A percentile compares a stretch with the other conserved stretches of the same genome.
Evolutionary conservation across 2,329 filamentous ascomycete genomes (phyloP).

Genomic region (Samsoniella hepiali): DNA sequence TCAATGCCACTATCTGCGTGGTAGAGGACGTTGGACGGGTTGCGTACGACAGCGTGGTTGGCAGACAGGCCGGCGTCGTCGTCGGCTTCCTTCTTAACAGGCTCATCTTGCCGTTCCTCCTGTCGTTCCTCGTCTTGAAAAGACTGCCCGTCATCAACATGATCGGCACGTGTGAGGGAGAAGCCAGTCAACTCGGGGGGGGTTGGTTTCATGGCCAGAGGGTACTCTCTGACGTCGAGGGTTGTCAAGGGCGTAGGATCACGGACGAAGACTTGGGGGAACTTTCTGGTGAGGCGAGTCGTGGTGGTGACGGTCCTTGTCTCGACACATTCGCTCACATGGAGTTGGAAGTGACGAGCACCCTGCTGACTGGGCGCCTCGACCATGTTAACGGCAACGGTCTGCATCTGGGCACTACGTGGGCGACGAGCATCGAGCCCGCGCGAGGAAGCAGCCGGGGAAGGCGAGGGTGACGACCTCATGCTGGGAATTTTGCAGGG

Average conservation of each 20-base stretch:
- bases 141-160: background rate
- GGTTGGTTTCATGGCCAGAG: conserved; percentile 77
- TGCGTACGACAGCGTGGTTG: background rate
- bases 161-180: conserved; percentile 40
- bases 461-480: conserved; percentile 35
- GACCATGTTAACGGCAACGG: conserved; percentile 47
- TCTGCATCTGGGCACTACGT: conserved; percentile 36
- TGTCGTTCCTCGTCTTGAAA: conserved; percentile 22
- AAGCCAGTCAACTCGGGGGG: conserved; percentile 76
- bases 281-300: conserved; percentile 79
- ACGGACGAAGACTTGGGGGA: conserved; percentile 78
- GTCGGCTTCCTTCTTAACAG: conserved; percentile 21
- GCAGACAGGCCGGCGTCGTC: conserved; percentile 4
- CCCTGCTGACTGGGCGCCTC: conserved; percentile 37
- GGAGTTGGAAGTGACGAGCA: conserved; percentile 48
- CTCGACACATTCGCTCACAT: conserved; percentile 63
- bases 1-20: background rate
- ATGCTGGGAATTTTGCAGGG: conserved; percentile 25
- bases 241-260: conserved; percentile 66
- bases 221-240: conserved; percentile 86
- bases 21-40: background rate
- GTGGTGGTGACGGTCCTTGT: conserved; percentile 81
- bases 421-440: conserved; percentile 36
- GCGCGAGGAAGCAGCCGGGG: conserved; percentile 30
- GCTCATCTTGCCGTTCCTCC: conserved; percentile 26